Evolutionary conservation across 306 rosid species (phyloP), one percentile per base, ranked within the genome.

Genomic region (Acacia confusa): DNA sequence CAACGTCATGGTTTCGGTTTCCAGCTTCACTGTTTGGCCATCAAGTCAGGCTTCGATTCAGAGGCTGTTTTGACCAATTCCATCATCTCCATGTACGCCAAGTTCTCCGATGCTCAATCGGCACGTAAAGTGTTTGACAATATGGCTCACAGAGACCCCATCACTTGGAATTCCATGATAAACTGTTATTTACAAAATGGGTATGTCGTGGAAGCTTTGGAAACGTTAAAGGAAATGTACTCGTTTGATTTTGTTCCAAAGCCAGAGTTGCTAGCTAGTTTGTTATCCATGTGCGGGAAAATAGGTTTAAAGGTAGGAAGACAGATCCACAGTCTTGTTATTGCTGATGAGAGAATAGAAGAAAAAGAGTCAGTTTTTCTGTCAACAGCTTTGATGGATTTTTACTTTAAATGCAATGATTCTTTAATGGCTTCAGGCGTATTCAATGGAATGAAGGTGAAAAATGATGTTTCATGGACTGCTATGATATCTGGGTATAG

Each of bases 401-500:
- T 92, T 32, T 90, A 92, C 72, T 87, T 92, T 73, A 88, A 82
- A 76, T 87, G 88, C 36, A 52, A 55, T 16, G 61, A 82, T 6
- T 60, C 89, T 73, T n/a, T 72, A 41, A 85, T 47, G 87, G 94
- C 92, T 70, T 72, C 84, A 7, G 83, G 72, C 19, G 85, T 90
- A 27, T 92, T 92, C 64, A 17, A 84, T 81, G 81, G 68, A 57
- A 88, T 87, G 89, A 84, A 84, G 75, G 80, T 61, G 72, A 87
- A 80, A 78, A 92, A 92, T 83, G 92, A 84, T 83, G 91, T 90
- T 75, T 85, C 97, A 9, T 92, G 97, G 97, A 90, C 97, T 40
- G 84, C 91, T 38, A 68, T 88, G 81, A 87, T 92, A 79, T 88
- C 91, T 48, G 94, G 97, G 17, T 92, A 83, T 53, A 58, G 30